Conservation (phyloP, 768 basidiomycete genomes). For the Sutorius australiensis region DNA sequence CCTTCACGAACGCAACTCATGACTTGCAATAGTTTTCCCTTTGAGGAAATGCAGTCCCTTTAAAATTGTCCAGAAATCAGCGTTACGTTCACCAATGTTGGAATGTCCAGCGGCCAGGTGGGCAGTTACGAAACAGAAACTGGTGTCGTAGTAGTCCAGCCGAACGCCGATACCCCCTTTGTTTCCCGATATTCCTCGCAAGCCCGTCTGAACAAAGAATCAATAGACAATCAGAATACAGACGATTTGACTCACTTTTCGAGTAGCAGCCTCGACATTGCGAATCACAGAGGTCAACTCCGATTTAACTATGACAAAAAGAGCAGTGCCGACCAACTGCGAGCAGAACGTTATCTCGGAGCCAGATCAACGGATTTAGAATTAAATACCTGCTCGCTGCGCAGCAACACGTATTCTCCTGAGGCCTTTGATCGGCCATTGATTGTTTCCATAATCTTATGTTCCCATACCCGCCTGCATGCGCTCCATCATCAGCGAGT, state of each 20-base stretch:
- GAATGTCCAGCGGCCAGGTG: conserved; percentile 95
- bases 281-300: conserved; percentile 76
- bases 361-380: neutral
- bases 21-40: conserved; percentile 84
- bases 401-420: conserved; percentile 75
- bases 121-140: conserved; percentile 92
- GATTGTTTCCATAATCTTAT: conserved; percentile 72
- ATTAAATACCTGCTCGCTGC: conserved; percentile 79
- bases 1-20: conserved; percentile 68
- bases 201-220: conserved; percentile 58
- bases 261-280: conserved; percentile 87
- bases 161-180: conserved; percentile 96
- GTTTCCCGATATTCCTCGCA: conserved; percentile 93
- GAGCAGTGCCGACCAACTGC: conserved; percentile 91
- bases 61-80: conserved; percentile 86
- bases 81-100: conserved; percentile 86
- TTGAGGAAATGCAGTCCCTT: conserved; percentile 82
- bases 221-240: neutral
- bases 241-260: conserved; percentile 59
- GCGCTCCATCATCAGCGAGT: neutral
- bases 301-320: conserved; percentile 79
- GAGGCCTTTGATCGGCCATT: conserved; percentile 65
- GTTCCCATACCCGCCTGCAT: conserved; percentile 84
- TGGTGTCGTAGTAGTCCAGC: conserved; percentile 86
- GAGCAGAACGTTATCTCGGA: conserved; percentile 1